Evolutionary conservation across 2,329 filamentous ascomycete genomes (phyloP), one percentile per base, ranked within the genome.

Genomic region (Pseudomassariella vexata): DNA sequence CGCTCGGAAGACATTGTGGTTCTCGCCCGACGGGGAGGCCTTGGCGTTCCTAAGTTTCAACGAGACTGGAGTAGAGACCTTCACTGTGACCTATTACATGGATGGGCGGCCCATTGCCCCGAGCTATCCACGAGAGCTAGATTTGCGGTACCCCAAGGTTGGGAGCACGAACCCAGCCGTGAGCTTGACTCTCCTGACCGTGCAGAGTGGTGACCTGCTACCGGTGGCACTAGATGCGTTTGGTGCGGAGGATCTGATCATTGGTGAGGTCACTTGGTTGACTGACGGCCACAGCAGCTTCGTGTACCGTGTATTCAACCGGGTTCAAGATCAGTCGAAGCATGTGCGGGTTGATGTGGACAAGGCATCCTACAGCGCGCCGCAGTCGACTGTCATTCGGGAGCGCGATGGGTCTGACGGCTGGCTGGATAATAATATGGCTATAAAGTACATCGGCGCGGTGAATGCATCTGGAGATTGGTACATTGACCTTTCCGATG

Each of bases 211-310:
- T 5, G 55, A 69, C 24, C 57, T 61, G 27, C 58, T 58, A 2
- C 46, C 61, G 0, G 56, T 82, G 3, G 50, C 67, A 0, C 65
- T 81, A 14, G 66, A 74, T 11, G 74, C 70, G 0, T 84, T 79
- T 48, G 57, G 69, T 7, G 60, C 65, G 0, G 68, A 80, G 7
- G 73, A 84, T 32, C 60, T 79, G 17, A 70, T 85, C 29, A 69
- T 85, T 30, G 79, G 79, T 3, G 79, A 85, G 49, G 70, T 85
- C 4, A 66, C 71, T 0, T 85, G 81, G 81, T 59, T 82, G 14
- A 82, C 79, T 0, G 68, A 75, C 6, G 59, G 59, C 5, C 77
- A 82, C 48, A 60, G 66, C n/a, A 68, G 66, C 24, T 62, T 85
- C 23, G 64, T 81, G 22, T 79, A 81, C 54, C 71, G 78, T 9